A percentile compares a stretch with the other conserved stretches of the same genome.
phyloP scores from a whole-genome alignment of 2,329 filamentous ascomycete genomes.

The Drechslerella coelobrocha region DNA sequence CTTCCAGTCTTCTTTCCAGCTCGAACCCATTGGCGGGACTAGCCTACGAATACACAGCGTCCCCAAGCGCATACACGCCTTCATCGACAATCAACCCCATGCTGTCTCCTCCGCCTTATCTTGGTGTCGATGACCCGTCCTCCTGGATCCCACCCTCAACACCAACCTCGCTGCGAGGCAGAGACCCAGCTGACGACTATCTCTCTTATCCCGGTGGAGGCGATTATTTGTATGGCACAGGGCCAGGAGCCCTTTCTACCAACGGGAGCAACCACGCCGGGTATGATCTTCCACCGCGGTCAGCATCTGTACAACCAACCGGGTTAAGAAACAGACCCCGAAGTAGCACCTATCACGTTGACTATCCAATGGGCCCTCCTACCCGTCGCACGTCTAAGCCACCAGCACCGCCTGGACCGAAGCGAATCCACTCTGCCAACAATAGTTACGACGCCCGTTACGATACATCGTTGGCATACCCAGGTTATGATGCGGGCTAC shows the following conservation, averaged over 20 bases:
- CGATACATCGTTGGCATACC: constrained; percentile 49
- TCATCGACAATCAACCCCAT: constrained; percentile 34
- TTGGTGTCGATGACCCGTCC: constrained; percentile 34
- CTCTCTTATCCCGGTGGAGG: constrained; percentile 22
- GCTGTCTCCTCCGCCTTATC: constrained; percentile 42
- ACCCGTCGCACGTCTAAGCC: constrained; percentile 30
- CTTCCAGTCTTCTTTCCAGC: constrained; percentile 44
- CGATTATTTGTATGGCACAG: constrained; percentile 42
- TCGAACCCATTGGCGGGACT: constrained; percentile 37
- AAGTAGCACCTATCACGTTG: constrained; percentile 46
- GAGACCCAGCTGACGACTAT: constrained; percentile 31
- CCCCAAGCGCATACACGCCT: constrained; percentile 40
- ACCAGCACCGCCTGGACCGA: constrained; percentile 21
- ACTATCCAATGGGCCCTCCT: constrained; percentile 44
- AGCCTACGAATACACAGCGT: constrained; percentile 39
- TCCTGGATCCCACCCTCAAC: constrained; percentile 40
- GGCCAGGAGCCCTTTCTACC: constrained; percentile 33
- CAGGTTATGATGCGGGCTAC: constrained; percentile 46
- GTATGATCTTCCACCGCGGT: constrained; percentile 47
- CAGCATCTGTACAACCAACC: constrained; percentile 43
- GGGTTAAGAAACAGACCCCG: constrained; percentile 46
- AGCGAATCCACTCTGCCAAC: constrained; percentile 38
- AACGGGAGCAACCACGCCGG: constrained; percentile 28
- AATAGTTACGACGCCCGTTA: constrained; percentile 48
- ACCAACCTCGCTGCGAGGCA: constrained; percentile 32